Evolutionary conservation across 495 filamentous ascomycete species (phyloP).

Genomic region (Aspergillus funiculosus): DNA sequence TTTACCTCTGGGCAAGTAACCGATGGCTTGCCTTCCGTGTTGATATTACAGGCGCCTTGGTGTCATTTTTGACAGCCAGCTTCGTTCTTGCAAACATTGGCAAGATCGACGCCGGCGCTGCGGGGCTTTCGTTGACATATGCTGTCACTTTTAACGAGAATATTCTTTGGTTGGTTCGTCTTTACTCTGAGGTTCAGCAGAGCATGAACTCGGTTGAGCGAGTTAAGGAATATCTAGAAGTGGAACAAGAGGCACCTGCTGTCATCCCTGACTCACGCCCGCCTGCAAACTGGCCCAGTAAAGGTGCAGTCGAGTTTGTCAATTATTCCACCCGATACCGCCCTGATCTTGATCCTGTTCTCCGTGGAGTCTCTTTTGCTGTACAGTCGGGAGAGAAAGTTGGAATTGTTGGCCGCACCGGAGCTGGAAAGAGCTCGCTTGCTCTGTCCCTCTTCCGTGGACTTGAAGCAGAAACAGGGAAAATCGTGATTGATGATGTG

Average conservation of each 20-base stretch:
- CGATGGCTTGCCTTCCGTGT: constrained; percentile 93
- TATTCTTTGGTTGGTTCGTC: constrained; percentile 89
- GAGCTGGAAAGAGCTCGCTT: constrained; percentile 94
- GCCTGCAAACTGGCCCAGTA: constrained; percentile 71
- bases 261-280: constrained; percentile 77
- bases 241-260: constrained; percentile 84
- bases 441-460: constrained; percentile 94
- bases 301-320: constrained; percentile 80
- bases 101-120: constrained; percentile 84
- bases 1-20: constrained; percentile 96
- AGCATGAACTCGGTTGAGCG: constrained; percentile 99
- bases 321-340: constrained; percentile 87
- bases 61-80: constrained; percentile 88
- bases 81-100: constrained; percentile 85
- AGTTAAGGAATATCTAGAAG: constrained; percentile 92
- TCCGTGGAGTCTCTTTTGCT: constrained; percentile 78
- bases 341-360: constrained; percentile 76
- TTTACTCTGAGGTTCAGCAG: constrained; percentile 95
- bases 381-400: constrained; percentile 87
- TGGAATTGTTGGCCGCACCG: constrained; percentile 93
- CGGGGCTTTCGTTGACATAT: constrained; percentile 94
- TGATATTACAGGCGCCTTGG: constrained; percentile 83
- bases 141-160: constrained; percentile 97
- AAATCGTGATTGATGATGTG: constrained; percentile 83
- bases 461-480: constrained; percentile 86